These are phyloP conservation scores for Backusella tarrabulga DNA, from an alignment of 192 early-diverging fungal species.

Conservation along the genomic window DNA sequence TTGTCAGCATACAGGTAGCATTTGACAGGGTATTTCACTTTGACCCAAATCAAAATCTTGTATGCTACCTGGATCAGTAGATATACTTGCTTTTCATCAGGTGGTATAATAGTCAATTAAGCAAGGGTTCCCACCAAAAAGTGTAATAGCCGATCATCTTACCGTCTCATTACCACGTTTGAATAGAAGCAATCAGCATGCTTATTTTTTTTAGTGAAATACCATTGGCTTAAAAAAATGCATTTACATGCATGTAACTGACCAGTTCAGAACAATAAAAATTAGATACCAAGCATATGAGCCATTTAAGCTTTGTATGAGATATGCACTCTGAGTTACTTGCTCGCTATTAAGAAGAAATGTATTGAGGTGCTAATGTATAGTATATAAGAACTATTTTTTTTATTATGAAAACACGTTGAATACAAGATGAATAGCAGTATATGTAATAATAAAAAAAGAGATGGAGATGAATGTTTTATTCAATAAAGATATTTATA, in stretches of 20 bases:
- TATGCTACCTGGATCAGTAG: background rate
- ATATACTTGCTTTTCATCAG: background rate
- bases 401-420: background rate
- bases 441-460: background rate
- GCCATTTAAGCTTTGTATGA: background rate
- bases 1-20: too few species aligned
- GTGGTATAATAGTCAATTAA: background rate
- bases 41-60: too few species aligned
- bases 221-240: background rate
- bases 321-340: background rate
- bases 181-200: background rate
- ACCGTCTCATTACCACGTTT: background rate
- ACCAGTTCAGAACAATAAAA: background rate
- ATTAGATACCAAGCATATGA: background rate
- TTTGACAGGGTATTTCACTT: too few species aligned
- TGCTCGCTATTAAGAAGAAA: background rate
- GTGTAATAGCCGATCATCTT: background rate
- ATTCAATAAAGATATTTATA: background rate
- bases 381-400: background rate
- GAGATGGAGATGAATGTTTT: background rate
- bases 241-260: background rate
- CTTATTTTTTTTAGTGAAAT: background rate
- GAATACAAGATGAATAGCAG: too few species aligned
- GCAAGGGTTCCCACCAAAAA: background rate
- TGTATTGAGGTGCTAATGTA: background rate